Conservation (phyloP, 78 protist genomes). For the Speleostelium caveatum region DNA sequence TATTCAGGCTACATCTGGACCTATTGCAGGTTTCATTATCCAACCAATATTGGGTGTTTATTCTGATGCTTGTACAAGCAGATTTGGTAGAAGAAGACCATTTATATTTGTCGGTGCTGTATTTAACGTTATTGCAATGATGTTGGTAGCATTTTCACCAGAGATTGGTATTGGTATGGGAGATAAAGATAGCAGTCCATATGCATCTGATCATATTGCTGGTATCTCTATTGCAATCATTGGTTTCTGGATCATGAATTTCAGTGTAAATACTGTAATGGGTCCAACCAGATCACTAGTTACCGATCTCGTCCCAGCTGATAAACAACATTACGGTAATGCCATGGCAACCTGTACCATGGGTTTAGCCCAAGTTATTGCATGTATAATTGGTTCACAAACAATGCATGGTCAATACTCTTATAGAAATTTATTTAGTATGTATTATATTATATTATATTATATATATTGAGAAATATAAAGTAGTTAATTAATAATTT, state of each 20-base stretch:
- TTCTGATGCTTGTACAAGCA: conserved; percentile 56
- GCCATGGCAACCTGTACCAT: conserved; percentile 55
- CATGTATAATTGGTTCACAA: conserved; percentile 58
- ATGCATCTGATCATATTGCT: conserved; percentile 30
- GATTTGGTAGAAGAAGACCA: conserved; percentile 85
- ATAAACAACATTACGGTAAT: conserved; percentile 81
- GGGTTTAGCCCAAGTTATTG: conserved; percentile 65
- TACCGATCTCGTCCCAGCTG: conserved; percentile 65
- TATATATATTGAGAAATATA: no score
- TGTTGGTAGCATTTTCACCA: conserved; percentile 62
- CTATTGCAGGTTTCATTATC: conserved; percentile 76
- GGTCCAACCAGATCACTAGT: conserved; percentile 85
- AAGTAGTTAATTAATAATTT: no score
- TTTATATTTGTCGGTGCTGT: conserved; percentile 73
- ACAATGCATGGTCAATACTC: conserved; percentile 1
- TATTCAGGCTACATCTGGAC: conserved; percentile 74
- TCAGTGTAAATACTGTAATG: conserved; percentile 71
- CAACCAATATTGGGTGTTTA: conserved; percentile 85
- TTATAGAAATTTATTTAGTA: conserved; percentile 48
- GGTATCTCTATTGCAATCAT: conserved; percentile 55
- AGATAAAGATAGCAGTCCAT: conserved; percentile 24
- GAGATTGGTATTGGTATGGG: conserved; percentile 59
- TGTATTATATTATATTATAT: no score
- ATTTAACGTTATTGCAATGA: conserved; percentile 1
- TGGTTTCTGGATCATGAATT: conserved; percentile 86